Evolutionary conservation across 345 rosid species (phyloP).

Genomic region (Sonneratia caseolaris): DNA sequence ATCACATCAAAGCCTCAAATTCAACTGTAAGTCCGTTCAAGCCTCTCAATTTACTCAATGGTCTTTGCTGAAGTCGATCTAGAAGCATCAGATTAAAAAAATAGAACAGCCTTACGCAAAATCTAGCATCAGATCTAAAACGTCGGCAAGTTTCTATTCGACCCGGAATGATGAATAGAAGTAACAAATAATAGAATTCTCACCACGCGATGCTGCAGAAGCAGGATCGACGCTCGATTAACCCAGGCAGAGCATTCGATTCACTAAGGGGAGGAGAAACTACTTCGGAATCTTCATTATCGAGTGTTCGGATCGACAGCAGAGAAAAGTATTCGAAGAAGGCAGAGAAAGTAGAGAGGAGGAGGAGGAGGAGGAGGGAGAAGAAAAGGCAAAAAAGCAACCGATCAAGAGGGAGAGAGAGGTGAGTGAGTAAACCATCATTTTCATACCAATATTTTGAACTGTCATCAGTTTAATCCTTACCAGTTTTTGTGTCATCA

Average conservation of each 20-base stretch:
- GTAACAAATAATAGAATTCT: not conserved
- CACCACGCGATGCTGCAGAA: not conserved
- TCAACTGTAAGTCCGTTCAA: conserved; percentile 4
- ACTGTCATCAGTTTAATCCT: no score
- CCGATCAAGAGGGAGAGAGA: conserved; percentile 13
- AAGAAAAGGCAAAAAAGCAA: conserved; percentile 16
- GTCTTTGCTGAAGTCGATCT: not conserved
- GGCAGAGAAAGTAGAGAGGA: not conserved
- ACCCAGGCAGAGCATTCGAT: not conserved
- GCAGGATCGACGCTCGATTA: not conserved
- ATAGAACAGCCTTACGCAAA: not conserved
- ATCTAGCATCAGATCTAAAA: not conserved
- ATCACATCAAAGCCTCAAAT: conserved; percentile 2
- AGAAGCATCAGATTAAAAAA: not conserved
- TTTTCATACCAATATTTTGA: no score
- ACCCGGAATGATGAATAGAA: not conserved
- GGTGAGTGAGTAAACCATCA: not conserved
- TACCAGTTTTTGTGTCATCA: no score
- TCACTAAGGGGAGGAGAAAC: not conserved
- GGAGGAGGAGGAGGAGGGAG: not conserved
- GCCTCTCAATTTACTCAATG: not conserved
- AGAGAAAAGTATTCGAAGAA: conserved; percentile 6
- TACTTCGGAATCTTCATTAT: not conserved
- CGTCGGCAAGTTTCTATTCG: not conserved
- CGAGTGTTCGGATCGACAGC: conserved; percentile 4